Percentiles rank a stretch among this genome's conserved stretches.
These are phyloP conservation scores for Pythium phragmiticola DNA, from an alignment of 352 stramenopile genomes.

Conservation along the genomic window DNA sequence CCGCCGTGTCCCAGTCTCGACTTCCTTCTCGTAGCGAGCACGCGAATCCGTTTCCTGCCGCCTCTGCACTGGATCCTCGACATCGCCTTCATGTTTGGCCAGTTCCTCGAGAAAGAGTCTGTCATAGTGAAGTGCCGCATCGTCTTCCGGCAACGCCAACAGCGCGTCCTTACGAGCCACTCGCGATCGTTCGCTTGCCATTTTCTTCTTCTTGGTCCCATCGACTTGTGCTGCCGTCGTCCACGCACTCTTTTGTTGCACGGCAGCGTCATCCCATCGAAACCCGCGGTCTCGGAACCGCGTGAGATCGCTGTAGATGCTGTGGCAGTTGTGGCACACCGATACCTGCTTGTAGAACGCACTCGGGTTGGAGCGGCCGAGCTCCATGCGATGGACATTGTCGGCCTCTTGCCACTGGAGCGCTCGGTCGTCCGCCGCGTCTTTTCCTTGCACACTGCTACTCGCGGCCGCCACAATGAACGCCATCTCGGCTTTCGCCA, in stretches of 20 bases:
- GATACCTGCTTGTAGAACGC: slow-evolving; percentile 80
- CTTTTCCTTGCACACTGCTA: neutral
- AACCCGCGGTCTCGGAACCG: slow-evolving; percentile 53
- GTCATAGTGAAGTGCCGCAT: slow-evolving; percentile 22
- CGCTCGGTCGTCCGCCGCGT: slow-evolving; percentile 16
- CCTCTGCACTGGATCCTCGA: neutral
- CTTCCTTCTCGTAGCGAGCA: slow-evolving; percentile 3
- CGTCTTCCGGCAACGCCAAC: slow-evolving; percentile 15
- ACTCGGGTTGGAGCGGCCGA: slow-evolving; percentile 60
- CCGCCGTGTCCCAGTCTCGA: neutral
- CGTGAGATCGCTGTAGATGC: slow-evolving; percentile 62
- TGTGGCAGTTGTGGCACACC: slow-evolving; percentile 74
- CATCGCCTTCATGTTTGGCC: slow-evolving; percentile 44
- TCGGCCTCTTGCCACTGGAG: slow-evolving; percentile 70
- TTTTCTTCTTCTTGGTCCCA: slow-evolving; percentile 13
- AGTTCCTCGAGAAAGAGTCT: slow-evolving; percentile 69
- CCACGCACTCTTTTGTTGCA: slow-evolving; percentile 20
- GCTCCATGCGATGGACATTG: slow-evolving; percentile 55
- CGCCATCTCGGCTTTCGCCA: slow-evolving; percentile 56
- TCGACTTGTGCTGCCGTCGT: neutral
- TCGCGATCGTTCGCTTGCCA: neutral
- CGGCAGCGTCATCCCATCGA: slow-evolving; percentile 10
- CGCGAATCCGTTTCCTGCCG: slow-evolving; percentile 2
- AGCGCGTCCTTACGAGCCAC: neutral
- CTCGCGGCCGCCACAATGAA: slow-evolving; percentile 35